Base-by-base conservation (phyloP, 257 asterid genomes). In the Osmanthus fragrans region DNA sequence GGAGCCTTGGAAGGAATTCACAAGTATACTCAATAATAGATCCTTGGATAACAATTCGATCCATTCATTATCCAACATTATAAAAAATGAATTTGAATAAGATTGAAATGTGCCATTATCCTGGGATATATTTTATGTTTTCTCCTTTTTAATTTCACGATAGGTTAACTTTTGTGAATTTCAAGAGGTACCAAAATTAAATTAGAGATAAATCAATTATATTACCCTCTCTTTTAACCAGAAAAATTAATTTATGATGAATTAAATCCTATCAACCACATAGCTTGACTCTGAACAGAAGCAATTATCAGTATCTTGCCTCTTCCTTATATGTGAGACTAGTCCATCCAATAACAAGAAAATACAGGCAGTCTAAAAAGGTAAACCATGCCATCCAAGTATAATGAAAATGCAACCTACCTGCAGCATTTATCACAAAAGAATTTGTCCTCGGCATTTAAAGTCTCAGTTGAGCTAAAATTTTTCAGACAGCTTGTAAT, bases 361-460 rank as follows among this genome's bases (percentile, higher is more conserved):
- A 56, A 21, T 19, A 47, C 2, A 65, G 66, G 30, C 27, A 70
- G 77, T 75, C 37, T 60, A 33, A n/a, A 23, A 70, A 19, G n/a
- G n/a, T 9, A 72, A 45, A 72, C 33, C n/a, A 12, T 4, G 58
- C 39, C 34, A 73, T 36, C 42, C 34, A 56, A 30, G 16, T 23
- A 54, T 45, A 73, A 23, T 45, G 56, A 71, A 72, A 68, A 65
- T 66, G 49, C 25, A 33, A 72, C 70, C 58, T 78, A 83, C 91
- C 91, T 85, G 87, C 89, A 85, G 75, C 91, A 88, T 82, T 88
- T 88, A 75, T 88, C 91, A 66, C 91, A 88, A 72, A 88, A 88
- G 77, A 89, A 89, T 75, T 89, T 89, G 85, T 89, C 93, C 83
- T 89, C 90, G 27, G 90, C 93, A 82, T 87, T 89, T 80, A 89